phyloP scores from a whole-genome alignment of 352 stramenopile species.

The Blastocystis sp. region DNA sequence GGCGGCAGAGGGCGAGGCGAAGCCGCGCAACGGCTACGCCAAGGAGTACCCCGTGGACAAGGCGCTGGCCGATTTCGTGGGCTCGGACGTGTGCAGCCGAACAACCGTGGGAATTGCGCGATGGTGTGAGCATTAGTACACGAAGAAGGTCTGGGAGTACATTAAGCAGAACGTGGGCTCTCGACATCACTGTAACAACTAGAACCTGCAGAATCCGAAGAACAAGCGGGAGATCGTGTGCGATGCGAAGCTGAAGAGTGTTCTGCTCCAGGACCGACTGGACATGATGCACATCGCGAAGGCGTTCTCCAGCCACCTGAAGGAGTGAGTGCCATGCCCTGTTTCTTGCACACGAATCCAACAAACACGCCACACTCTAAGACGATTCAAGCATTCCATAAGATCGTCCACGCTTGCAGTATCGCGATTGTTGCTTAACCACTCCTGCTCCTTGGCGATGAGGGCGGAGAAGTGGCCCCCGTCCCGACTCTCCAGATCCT shows the following conservation, averaged over 20 bases:
- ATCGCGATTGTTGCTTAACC: conserved; percentile 7
- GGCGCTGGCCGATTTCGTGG: conserved; percentile 10
- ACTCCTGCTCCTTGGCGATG: neutral
- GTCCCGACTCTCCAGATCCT: neutral
- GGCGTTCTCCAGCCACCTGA: neutral
- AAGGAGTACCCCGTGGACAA: conserved; percentile 8
- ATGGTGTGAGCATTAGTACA: conserved; percentile 68
- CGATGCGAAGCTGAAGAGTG: conserved; percentile 78
- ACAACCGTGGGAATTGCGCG: neutral
- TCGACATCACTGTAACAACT: neutral
- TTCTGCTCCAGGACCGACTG: conserved; percentile 74
- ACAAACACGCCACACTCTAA: conserved; percentile 4
- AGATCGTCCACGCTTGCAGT: neutral
- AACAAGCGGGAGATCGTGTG: conserved; percentile 88
- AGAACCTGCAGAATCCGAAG: conserved; percentile 86
- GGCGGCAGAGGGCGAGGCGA: neutral
- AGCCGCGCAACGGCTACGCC: neutral
- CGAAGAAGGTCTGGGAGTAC: conserved; percentile 91
- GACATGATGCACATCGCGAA: conserved; percentile 70
- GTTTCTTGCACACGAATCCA: neutral
- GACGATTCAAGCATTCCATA: neutral
- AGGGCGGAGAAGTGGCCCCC: neutral
- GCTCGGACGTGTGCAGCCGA: conserved; percentile 16
- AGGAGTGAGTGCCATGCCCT: neutral
- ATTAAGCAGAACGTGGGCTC: conserved; percentile 81